phyloP scores from a whole-genome alignment of 192 early-diverging fungal genomes.

The Podila epigama region DNA sequence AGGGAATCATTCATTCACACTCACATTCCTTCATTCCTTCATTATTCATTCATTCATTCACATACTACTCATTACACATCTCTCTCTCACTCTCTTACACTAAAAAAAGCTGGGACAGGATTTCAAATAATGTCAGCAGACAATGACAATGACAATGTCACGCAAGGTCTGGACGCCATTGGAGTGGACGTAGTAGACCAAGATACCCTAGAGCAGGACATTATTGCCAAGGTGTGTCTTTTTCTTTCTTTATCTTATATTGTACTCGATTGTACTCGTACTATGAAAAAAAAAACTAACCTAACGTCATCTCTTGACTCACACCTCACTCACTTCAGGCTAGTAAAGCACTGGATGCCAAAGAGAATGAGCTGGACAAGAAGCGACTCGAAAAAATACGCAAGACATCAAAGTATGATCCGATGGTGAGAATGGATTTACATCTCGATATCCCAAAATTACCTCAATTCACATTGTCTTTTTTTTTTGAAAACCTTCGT shows the following conservation, averaged over 20 bases:
- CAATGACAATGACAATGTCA: slow-evolving; percentile 6
- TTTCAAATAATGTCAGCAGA: not conserved
- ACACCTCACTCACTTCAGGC: slow-evolving; percentile 46
- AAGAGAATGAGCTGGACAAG: slow-evolving; percentile 68
- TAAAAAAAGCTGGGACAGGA: too few species aligned
- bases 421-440: slow-evolving; percentile 8
- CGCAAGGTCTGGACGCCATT: slow-evolving; percentile 23
- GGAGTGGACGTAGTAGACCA: slow-evolving; percentile 67
- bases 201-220: slow-evolving; percentile 63
- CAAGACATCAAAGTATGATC: slow-evolving; percentile 64
- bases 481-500: slow-evolving; percentile 17
- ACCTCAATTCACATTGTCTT: not conserved
- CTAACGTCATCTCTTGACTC: not conserved
- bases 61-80: too few species aligned
- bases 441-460: slow-evolving; percentile 9
- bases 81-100: too few species aligned
- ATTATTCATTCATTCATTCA: too few species aligned
- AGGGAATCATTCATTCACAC: too few species aligned
- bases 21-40: too few species aligned
- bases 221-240: slow-evolving; percentile 65
- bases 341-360: slow-evolving; percentile 62
- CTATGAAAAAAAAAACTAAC: too few species aligned
- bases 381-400: slow-evolving; percentile 68
- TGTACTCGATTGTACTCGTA: too few species aligned
- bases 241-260: too few species aligned